Percentiles rank a stretch among this genome's conserved stretches.
These are phyloP conservation scores for Pseudodiploospora longispora DNA, from an alignment of 2,329 filamentous ascomycete genomes.

Conservation along the genomic window DNA sequence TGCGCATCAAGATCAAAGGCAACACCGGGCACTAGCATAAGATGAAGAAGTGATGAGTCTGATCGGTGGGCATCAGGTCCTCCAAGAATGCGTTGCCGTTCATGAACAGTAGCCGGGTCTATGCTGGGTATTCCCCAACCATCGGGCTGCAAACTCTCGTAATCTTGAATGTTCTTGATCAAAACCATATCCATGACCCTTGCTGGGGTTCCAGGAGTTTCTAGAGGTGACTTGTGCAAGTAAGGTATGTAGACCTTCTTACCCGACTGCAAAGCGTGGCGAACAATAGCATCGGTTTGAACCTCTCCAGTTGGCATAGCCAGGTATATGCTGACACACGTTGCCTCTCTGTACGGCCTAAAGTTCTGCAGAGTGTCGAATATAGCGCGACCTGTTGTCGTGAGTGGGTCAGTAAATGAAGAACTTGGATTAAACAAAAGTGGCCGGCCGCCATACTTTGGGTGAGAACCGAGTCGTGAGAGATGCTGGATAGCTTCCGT, in stretches of 20 bases:
- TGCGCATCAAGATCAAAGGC: slow-evolving; percentile 65
- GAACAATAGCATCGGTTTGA: slow-evolving; percentile 74
- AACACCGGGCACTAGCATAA: slow-evolving; percentile 88
- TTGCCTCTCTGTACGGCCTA: slow-evolving; percentile 67
- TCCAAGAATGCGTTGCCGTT: slow-evolving; percentile 67
- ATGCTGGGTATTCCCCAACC: slow-evolving; percentile 94
- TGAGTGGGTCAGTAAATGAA: not conserved
- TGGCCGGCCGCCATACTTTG: slow-evolving; percentile 55
- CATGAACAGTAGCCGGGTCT: slow-evolving; percentile 52
- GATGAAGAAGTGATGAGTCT: slow-evolving; percentile 54
- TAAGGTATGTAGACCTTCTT: slow-evolving; percentile 92
- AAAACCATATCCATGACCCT: slow-evolving; percentile 92
- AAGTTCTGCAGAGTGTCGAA: slow-evolving; percentile 58
- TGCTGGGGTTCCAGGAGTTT: slow-evolving; percentile 44
- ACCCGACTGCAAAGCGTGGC: slow-evolving; percentile 64
- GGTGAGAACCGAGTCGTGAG: slow-evolving; percentile 49
- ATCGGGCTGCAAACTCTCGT: slow-evolving; percentile 67
- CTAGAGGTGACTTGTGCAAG: slow-evolving; percentile 55
- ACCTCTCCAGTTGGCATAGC: slow-evolving; percentile 88
- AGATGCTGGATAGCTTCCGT: slow-evolving; percentile 51
- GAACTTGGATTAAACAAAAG: not conserved
- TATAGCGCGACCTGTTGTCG: slow-evolving; percentile 51
- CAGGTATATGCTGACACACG: slow-evolving; percentile 75
- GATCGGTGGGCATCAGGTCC: slow-evolving; percentile 40
- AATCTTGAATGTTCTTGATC: slow-evolving; percentile 65